These are phyloP conservation scores for Boletus edulis DNA, from an alignment of 768 basidiomycete species.

Conservation along the genomic window DNA sequence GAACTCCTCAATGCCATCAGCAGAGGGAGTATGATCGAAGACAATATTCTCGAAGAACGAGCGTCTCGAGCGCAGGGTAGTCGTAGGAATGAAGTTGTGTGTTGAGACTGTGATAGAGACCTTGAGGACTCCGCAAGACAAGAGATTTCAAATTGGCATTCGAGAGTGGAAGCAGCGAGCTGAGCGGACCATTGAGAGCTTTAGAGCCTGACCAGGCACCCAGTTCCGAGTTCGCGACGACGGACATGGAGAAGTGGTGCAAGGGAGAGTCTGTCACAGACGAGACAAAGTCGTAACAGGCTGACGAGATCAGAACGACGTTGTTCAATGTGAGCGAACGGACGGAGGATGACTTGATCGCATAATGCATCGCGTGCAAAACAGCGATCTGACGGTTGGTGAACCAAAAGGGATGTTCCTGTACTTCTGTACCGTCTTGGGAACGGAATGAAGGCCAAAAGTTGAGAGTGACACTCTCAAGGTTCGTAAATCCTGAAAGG, in stretches of 20 bases:
- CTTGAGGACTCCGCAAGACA: constrained; percentile 26
- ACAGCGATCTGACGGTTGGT: constrained; percentile 26
- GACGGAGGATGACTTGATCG: constrained; percentile 19
- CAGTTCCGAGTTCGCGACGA: constrained; percentile 32
- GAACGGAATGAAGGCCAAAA: constrained; percentile 33
- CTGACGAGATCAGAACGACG: constrained; percentile 21
- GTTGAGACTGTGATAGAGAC: constrained; percentile 28
- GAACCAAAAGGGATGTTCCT: constrained; percentile 32
- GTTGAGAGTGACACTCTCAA: constrained; percentile 23
- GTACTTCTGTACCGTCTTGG: constrained; percentile 19
- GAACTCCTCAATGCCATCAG: constrained; percentile 29
- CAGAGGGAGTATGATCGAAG: constrained; percentile 22
- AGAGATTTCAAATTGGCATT: constrained; percentile 22
- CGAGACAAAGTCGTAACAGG: constrained; percentile 28
- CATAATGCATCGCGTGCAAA: constrained; percentile 23
- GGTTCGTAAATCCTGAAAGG: constrained; percentile 17
- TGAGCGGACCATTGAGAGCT: constrained; percentile 23
- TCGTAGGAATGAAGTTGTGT: constrained; percentile 16
- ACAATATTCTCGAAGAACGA: constrained; percentile 30
- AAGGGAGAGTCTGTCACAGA: constrained; percentile 25
- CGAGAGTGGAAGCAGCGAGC: constrained; percentile 23
- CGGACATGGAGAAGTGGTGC: constrained; percentile 29
- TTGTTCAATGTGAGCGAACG: constrained; percentile 27
- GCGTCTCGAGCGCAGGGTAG: constrained; percentile 27
- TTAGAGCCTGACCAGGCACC: constrained; percentile 32